These are phyloP conservation scores for Neurospora sp. DNA, from an alignment of 495 filamentous ascomycete genomes.

Conservation along the genomic window DNA sequence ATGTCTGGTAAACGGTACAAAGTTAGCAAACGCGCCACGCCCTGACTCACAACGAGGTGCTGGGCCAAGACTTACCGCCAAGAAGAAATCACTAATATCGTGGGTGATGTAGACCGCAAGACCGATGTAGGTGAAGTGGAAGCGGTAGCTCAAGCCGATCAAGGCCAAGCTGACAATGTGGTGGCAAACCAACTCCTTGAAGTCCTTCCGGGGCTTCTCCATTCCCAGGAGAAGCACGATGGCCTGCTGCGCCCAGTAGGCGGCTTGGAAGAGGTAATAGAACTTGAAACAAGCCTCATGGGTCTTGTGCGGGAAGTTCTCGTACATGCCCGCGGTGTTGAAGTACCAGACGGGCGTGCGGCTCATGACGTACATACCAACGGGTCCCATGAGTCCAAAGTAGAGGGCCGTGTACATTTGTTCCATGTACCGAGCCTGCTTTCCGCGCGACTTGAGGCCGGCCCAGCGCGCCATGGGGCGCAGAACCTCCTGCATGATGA, in stretches of 20 bases:
- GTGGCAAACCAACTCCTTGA: slow-evolving; percentile 87
- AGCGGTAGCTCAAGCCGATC: slow-evolving; percentile 84
- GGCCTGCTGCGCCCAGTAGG: slow-evolving; percentile 93
- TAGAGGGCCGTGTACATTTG: slow-evolving; percentile 97
- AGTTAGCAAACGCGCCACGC: slow-evolving; percentile 6
- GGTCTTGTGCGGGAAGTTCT: slow-evolving; percentile 76
- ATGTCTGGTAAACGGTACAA: slow-evolving; percentile 46
- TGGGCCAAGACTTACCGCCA: slow-evolving; percentile 57
- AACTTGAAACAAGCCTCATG: slow-evolving; percentile 88
- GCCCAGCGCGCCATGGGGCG: slow-evolving; percentile 62
- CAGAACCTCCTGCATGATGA: slow-evolving; percentile 88
- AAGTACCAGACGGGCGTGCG: slow-evolving; percentile 95
- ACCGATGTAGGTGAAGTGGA: slow-evolving; percentile 98
- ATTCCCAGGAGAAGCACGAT: slow-evolving; percentile 81
- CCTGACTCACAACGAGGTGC: not conserved
- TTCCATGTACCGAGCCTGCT: slow-evolving; percentile 93
- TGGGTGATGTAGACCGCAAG: slow-evolving; percentile 94
- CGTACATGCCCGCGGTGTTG: slow-evolving; percentile 84
- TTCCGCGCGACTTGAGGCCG: slow-evolving; percentile 63
- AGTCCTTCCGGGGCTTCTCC: slow-evolving; percentile 95
- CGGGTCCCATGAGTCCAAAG: slow-evolving; percentile 75
- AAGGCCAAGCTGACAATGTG: slow-evolving; percentile 88
- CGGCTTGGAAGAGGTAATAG: slow-evolving; percentile 91
- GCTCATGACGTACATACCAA: slow-evolving; percentile 87
- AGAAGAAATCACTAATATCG: slow-evolving; percentile 93